Percentiles rank a stretch among this genome's conserved stretches.
phyloP scores from a whole-genome alignment of 1,284 basidiomycete species.

The Irpex rosettiformis region DNA sequence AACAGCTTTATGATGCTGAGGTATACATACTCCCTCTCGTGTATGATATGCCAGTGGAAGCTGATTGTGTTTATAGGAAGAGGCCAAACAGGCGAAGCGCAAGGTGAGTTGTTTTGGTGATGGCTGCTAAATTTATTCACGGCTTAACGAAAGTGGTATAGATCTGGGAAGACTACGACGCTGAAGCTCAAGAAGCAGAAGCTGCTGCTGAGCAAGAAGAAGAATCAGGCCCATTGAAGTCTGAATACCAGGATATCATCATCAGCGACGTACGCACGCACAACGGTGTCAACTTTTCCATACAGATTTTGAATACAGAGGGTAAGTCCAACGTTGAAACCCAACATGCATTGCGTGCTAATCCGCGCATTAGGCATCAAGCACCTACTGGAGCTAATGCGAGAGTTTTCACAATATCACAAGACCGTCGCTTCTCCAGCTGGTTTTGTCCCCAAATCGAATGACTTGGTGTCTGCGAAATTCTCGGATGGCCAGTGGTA shows the following conservation, averaged over 20 bases:
- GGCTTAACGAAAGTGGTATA: slow-evolving; percentile 27
- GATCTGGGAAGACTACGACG: slow-evolving; percentile 84
- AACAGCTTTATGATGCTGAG: slow-evolving; percentile 84
- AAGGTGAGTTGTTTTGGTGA: slow-evolving; percentile 54
- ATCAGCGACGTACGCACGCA: slow-evolving; percentile 83
- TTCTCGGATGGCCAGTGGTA: slow-evolving; percentile 87
- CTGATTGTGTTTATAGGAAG: slow-evolving; percentile 42
- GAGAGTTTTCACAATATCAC: slow-evolving; percentile 86
- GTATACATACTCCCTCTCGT: slow-evolving; percentile 31
- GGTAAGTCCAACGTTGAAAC: slow-evolving; percentile 41
- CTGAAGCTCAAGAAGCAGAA: slow-evolving; percentile 57
- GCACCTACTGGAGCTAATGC: slow-evolving; percentile 90
- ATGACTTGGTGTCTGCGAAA: slow-evolving; percentile 89
- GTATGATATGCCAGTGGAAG: background rate
- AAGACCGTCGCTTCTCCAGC: slow-evolving; percentile 56
- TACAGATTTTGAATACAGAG: slow-evolving; percentile 89
- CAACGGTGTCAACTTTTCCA: slow-evolving; percentile 82
- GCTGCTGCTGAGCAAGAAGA: slow-evolving; percentile 42
- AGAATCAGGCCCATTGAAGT: slow-evolving; percentile 56
- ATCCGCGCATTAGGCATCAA: slow-evolving; percentile 62
- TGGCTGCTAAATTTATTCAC: background rate
- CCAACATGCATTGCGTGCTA: background rate
- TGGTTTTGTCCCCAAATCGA: slow-evolving; percentile 74
- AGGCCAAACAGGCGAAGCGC: slow-evolving; percentile 73
- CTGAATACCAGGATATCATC: slow-evolving; percentile 89